phyloP scores from a whole-genome alignment of 2,329 filamentous ascomycete species.

The Aspergillus quadrilineatus region DNA sequence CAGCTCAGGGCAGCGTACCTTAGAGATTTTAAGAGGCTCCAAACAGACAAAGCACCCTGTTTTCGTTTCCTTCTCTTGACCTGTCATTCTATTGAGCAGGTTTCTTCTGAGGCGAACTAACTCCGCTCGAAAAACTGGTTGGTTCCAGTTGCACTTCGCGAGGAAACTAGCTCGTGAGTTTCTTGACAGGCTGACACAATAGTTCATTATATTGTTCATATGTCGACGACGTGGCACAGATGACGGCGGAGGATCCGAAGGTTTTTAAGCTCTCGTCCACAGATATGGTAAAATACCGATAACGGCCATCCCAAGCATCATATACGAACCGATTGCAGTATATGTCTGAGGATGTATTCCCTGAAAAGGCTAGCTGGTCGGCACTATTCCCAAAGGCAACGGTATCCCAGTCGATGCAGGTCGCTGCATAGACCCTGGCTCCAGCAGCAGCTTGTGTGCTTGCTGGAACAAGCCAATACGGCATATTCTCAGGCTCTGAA shows the following conservation, averaged over 20 bases:
- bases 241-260: constrained; percentile 37
- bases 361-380: constrained; percentile 48
- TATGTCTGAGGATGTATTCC: constrained; percentile 38
- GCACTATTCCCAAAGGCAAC: constrained; percentile 37
- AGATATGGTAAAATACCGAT: constrained; percentile 55
- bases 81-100: constrained; percentile 67
- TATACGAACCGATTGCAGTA: constrained; percentile 55
- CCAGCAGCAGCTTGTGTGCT: constrained; percentile 11
- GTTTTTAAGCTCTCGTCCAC: constrained; percentile 32
- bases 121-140: constrained; percentile 78
- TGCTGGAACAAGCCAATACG: constrained; percentile 79
- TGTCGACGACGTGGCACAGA: constrained; percentile 39
- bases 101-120: constrained; percentile 77
- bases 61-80: constrained; percentile 49
- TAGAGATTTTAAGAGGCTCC: constrained; percentile 73
- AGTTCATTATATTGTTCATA: constrained; percentile 72
- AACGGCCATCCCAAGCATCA: constrained; percentile 57
- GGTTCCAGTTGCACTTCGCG: constrained; percentile 59
- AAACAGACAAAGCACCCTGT: constrained; percentile 68
- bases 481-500: constrained; percentile 60
- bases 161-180: constrained; percentile 54
- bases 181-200: constrained; percentile 73
- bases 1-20: constrained; percentile 54
- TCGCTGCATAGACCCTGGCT: constrained; percentile 6
- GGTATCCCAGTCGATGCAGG: constrained; percentile 47